Percentiles rank a stretch among this genome's conserved stretches.
Conservation (phyloP, 768 basidiomycete genomes). For the Amanita exitialis region DNA sequence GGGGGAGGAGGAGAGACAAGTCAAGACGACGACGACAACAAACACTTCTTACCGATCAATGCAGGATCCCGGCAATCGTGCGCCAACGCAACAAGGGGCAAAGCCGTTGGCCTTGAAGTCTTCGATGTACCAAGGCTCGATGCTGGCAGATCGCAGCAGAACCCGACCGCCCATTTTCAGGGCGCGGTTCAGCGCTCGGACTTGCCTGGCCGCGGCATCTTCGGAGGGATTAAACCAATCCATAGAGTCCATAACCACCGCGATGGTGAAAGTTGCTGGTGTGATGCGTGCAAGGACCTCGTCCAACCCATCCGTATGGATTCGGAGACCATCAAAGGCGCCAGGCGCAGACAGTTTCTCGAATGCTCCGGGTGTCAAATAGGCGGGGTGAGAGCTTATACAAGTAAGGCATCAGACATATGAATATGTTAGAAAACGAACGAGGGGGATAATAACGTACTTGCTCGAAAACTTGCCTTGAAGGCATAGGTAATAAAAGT, state of each 20-base stretch:
- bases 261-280: neutral
- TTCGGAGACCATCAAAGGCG: conserved; percentile 43
- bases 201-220: conserved; percentile 39
- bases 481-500: conserved; percentile 43
- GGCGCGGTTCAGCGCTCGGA: conserved; percentile 44
- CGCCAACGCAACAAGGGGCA: neutral
- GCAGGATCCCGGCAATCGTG: neutral
- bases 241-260: conserved; percentile 54
- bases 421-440: no score
- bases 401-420: neutral
- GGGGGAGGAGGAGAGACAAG: neutral
- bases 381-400: neutral
- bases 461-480: conserved; percentile 18
- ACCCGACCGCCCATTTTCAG: conserved; percentile 50
- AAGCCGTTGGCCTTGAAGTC: neutral
- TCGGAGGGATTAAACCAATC: conserved; percentile 47
- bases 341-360: conserved; percentile 38
- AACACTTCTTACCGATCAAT: neutral
- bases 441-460: neutral
- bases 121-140: conserved; percentile 56
- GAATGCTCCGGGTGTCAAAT: neutral
- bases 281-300: conserved; percentile 32
- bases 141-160: conserved; percentile 57
- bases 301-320: conserved; percentile 65
- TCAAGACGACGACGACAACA: no score